Conservation (phyloP, 2,329 filamentous ascomycete species). For the Epichloe typhina region DNA sequence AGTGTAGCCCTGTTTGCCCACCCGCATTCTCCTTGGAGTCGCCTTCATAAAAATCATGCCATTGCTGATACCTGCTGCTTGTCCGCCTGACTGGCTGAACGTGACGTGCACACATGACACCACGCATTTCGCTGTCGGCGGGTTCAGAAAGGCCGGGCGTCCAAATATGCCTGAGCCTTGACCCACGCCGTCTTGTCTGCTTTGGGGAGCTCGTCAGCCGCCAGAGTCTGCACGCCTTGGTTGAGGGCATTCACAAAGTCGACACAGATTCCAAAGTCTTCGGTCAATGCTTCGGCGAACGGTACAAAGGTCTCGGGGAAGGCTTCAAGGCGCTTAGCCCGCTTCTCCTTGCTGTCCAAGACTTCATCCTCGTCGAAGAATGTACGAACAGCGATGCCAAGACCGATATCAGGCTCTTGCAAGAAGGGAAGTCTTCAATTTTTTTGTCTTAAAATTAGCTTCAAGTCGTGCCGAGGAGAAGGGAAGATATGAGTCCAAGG, state of each 20-base stretch:
- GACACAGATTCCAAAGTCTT: constrained; percentile 45
- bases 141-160: constrained; percentile 26
- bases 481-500: not conserved
- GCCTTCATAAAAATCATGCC: not conserved
- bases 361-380: constrained; percentile 61
- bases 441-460: not conserved
- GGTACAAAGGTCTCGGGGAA: constrained; percentile 45
- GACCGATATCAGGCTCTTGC: constrained; percentile 56
- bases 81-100: no score
- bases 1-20: not conserved
- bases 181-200: constrained; percentile 40
- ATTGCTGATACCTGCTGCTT: not conserved
- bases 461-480: not conserved
- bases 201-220: constrained; percentile 31
- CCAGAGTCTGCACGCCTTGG: constrained; percentile 42
- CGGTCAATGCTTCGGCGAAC: constrained; percentile 41
- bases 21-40: not conserved
- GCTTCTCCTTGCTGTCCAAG: constrained; percentile 36
- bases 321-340: constrained; percentile 29
- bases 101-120: not conserved
- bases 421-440: constrained; percentile 48
- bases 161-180: constrained; percentile 40
- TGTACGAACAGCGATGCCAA: constrained; percentile 69
- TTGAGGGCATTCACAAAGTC: constrained; percentile 46
- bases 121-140: not conserved